Base-by-base conservation (phyloP, 345 rosid species). In the Mallotus nudiflorus region DNA sequence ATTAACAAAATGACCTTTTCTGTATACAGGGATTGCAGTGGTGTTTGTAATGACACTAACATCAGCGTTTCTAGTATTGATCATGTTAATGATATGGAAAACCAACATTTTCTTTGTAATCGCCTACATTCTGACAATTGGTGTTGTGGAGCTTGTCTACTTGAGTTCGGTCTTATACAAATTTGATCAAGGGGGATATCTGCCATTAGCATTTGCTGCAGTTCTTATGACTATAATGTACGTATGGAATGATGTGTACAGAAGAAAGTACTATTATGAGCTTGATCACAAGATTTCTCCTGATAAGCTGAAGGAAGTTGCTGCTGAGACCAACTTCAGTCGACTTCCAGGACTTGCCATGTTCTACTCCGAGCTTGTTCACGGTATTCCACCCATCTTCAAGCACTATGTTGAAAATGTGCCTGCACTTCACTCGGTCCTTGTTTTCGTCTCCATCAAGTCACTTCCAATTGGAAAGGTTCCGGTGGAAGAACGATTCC, bases 31-130 rank as follows among this genome's bases (percentile, higher is more conserved):
- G 22, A 81, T 84, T 28, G 87, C 87, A 0, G 89, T 88, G 59
- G 89, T 81, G 29, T 77, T 83, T 51, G 90, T 88, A 14, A 79
- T 86, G 84, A 44, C 72, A 42, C 64, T 85, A 3, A 88, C 86
- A 16, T 86, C 89, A 18, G 27, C 77, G 0, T 70, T 86, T n/a
- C 54, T 88, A 18, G 84, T 88, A 27, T 73, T 86, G 0, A 66
- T 73, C 58, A 73, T 86, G 90, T 68, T 88, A 46, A 80, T 83
- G 84, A 80, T 85, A 77, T 83, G 89, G 87, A 83, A 88, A 67
- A 54, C 82, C 22, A 80, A 78, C 73, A 65, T 88, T 0, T 4
- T 84, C 33, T 39, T 77, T 14, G 42, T 84, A 25, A 49, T 81
- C 54, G 9, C 33, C 10, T 88, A 70, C 24, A 62, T 81, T 13